A percentile compares a stretch with the other conserved stretches of the same genome.
Evolutionary conservation across 495 filamentous ascomycete genomes (phyloP).

Genomic region (Hypoxylon trugodes): DNA sequence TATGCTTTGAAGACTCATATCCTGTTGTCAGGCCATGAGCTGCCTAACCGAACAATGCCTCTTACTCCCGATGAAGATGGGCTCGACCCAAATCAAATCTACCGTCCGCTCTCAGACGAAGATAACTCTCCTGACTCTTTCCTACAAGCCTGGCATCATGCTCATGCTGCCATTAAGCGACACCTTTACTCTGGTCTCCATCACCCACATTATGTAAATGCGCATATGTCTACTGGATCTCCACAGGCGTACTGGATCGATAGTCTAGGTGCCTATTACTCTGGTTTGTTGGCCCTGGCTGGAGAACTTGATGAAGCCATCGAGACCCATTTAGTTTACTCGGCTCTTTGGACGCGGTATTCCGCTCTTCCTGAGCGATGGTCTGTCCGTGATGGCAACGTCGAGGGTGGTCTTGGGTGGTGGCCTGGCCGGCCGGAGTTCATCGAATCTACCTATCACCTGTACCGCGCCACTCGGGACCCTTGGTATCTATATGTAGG

Average conservation of each 20-base stretch:
- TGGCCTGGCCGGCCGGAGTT: conserved; percentile 96
- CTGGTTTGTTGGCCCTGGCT: conserved; percentile 85
- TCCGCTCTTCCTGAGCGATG: conserved; percentile 92
- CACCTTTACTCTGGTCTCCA: conserved; percentile 78
- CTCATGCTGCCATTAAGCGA: conserved; percentile 83
- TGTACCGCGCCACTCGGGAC: conserved; percentile 92
- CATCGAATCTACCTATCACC: conserved; percentile 91
- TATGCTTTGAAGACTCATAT: conserved; percentile 96
- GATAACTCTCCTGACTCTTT: conserved; percentile 81
- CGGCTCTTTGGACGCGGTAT: conserved; percentile 93
- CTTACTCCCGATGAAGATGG: conserved; percentile 43
- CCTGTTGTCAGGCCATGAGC: conserved; percentile 75
- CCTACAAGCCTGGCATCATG: conserved; percentile 83
- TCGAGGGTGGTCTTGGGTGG: conserved; percentile 90
- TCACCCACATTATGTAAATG: conserved; percentile 91
- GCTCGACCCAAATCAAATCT: conserved; percentile 65
- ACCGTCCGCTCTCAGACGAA: conserved; percentile 65
- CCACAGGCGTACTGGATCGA: conserved; percentile 90
- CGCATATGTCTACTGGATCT: conserved; percentile 83
- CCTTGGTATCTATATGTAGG: conserved; percentile 96
- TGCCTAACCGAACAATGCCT: conserved; percentile 58
- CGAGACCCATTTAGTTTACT: conserved; percentile 85
- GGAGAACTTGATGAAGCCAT: conserved; percentile 92
- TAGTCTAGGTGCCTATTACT: conserved; percentile 93
- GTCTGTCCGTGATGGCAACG: conserved; percentile 83